These are phyloP conservation scores for Echium plantagineum DNA, from an alignment of 257 asterid genomes.

Conservation along the genomic window DNA sequence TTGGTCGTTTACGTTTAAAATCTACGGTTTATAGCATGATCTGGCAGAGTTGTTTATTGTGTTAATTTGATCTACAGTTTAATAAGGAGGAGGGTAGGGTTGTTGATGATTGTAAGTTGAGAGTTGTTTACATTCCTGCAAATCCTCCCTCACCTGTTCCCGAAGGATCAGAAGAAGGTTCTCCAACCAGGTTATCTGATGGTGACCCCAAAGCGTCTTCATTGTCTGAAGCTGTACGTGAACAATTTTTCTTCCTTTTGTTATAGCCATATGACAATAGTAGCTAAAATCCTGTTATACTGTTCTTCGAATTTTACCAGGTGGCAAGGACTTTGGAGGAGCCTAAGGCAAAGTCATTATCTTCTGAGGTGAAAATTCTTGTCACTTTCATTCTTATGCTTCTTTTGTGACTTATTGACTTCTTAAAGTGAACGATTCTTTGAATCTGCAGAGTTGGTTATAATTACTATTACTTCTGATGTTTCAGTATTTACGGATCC, in stretches of 20 bases:
- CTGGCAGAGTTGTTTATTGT: neutral
- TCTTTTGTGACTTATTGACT: neutral
- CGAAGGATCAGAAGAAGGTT: conserved; percentile 88
- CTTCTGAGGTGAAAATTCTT: conserved; percentile 35
- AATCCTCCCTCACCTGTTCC: conserved; percentile 95
- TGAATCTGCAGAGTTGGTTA: neutral
- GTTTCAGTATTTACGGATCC: neutral
- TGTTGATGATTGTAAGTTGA: conserved; percentile 56
- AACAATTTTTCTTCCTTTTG: conserved; percentile 1
- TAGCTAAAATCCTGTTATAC: neutral
- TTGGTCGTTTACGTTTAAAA: conserved; percentile 18
- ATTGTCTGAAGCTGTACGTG: conserved; percentile 45
- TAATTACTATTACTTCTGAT: neutral
- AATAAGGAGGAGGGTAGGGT: conserved; percentile 51
- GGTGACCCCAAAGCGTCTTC: conserved; percentile 39
- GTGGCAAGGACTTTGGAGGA: conserved; percentile 39
- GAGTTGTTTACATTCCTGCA: conserved; percentile 73
- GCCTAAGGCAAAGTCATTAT: conserved; percentile 25
- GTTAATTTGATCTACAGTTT: conserved; percentile 31
- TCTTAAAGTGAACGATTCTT: neutral
- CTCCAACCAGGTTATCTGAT: conserved; percentile 57
- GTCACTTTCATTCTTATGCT: neutral
- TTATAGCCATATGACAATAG: neutral
- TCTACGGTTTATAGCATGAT: neutral
- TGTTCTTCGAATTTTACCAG: conserved; percentile 16